Evolutionary conservation across 78 protist species (phyloP), one percentile per base, ranked within the genome.

Genomic region (Polysphondylium violaceum): DNA sequence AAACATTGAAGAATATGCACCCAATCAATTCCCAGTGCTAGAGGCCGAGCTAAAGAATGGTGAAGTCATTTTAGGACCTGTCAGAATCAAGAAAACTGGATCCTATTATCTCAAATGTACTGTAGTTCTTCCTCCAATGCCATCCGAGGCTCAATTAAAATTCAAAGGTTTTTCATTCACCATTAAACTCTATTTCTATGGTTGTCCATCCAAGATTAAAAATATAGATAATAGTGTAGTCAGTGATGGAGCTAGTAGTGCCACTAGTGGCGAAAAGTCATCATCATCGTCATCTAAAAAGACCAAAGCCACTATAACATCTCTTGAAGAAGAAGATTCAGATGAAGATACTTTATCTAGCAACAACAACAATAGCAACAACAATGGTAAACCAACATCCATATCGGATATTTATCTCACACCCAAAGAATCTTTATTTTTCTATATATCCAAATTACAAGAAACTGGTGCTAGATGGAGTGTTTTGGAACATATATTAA

Each of bases 381-480:
- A 23, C 33, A 29, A 9, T 72, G 17, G 29, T 0, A 38, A 56
- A 29, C 65, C 71, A 74, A 17, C 83, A 27, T 76, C 87, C 40
- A 61, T 76, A 19, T 27, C 27, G 17, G 68, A 47, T 43, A 83
- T 67, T 40, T 43, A 64, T 51, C 29, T 83, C 33, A 83, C 74
- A 69, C 79, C 77, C 17, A 58, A 74, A 25, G 91, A 83, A 63
- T 58, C 25, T 59, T 58, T 83, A 33, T 58, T 69, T 3, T 33
- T 69, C 33, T 83, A 83, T 69, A 69, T 83, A 29, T 83, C 91
- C 16, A 43, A 41, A 38, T 43, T 83, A 17, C 91, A 83, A 40
- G 91, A 83, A 44, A 83, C 91, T 27, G 91, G 91, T 44, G 91
- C 79, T 6, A 44, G 51, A 17, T 83, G 91, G 91, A 2, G 25